A percentile compares a stretch with the other conserved stretches of the same genome.
phyloP scores from a whole-genome alignment of 345 rosid genomes.

The Kernera saxatilis region DNA sequence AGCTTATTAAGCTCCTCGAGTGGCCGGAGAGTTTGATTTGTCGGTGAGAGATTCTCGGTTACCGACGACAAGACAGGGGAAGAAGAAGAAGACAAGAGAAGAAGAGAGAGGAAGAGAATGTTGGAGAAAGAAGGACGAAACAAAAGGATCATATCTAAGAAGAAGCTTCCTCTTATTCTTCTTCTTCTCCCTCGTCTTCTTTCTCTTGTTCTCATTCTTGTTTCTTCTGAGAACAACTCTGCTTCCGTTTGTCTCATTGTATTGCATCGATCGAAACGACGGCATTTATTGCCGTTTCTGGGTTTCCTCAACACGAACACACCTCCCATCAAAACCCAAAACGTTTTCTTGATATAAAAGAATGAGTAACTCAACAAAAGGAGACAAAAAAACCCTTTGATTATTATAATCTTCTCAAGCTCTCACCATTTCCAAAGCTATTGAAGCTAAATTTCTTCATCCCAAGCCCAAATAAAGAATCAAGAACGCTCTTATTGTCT shows the following conservation, averaged over 20 bases:
- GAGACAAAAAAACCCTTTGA: slow-evolving; percentile 18
- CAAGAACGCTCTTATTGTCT: slow-evolving; percentile 19
- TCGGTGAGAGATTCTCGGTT: slow-evolving; percentile 28
- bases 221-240: slow-evolving; percentile 26
- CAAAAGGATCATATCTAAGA: slow-evolving; percentile 33
- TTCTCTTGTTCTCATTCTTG: slow-evolving; percentile 13
- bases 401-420: slow-evolving; percentile 18
- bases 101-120: slow-evolving; percentile 22
- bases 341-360: slow-evolving; percentile 16
- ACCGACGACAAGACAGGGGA: slow-evolving; percentile 43
- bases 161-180: slow-evolving; percentile 35
- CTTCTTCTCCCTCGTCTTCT: slow-evolving; percentile 41
- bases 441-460: slow-evolving; percentile 3
- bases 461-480: not conserved
- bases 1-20: slow-evolving; percentile 56
- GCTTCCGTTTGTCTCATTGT: slow-evolving; percentile 29
- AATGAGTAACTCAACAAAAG: slow-evolving; percentile 7
- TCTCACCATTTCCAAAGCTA: slow-evolving; percentile 29
- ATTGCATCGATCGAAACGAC: slow-evolving; percentile 41
- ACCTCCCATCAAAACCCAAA: slow-evolving; percentile 30
- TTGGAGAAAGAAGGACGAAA: slow-evolving; percentile 44
- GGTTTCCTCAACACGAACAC: slow-evolving; percentile 40
- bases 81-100: slow-evolving; percentile 35
- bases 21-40: slow-evolving; percentile 62
- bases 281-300: slow-evolving; percentile 46